Percentiles rank a stretch among this genome's conserved stretches.
Conservation (phyloP, 148 eudicot genomes). For the Simmondsia chinensis region DNA sequence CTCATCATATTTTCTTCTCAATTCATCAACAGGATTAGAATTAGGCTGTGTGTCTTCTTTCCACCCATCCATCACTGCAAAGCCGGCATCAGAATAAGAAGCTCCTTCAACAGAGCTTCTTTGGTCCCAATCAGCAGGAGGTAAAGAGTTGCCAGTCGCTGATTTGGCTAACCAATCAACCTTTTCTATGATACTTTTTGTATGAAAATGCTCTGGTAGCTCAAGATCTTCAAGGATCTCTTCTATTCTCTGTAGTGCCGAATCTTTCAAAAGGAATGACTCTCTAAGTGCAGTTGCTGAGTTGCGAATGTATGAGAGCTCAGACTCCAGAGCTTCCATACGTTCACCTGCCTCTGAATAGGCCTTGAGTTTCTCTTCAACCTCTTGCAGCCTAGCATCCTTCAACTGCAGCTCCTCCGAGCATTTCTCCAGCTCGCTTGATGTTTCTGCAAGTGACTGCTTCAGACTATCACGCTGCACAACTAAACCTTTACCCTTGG, state of each 20-base stretch:
- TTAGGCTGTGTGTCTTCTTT: slow-evolving; percentile 50
- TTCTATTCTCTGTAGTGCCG: slow-evolving; percentile 87
- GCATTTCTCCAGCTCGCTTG: slow-evolving; percentile 62
- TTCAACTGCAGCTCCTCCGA: slow-evolving; percentile 66
- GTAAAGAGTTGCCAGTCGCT: slow-evolving; percentile 46
- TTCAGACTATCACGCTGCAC: slow-evolving; percentile 92
- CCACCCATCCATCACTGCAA: slow-evolving; percentile 42
- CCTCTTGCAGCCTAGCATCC: slow-evolving; percentile 68
- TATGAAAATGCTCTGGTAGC: slow-evolving; percentile 82
- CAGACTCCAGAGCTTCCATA: slow-evolving; percentile 98
- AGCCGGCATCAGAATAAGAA: slow-evolving; percentile 57
- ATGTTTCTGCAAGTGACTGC: slow-evolving; percentile 75
- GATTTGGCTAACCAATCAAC: slow-evolving; percentile 83
- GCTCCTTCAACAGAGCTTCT: slow-evolving; percentile 53
- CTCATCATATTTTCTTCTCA: slow-evolving; percentile 65
- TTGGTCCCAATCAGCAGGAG: slow-evolving; percentile 61
- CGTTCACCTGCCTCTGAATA: slow-evolving; percentile 98
- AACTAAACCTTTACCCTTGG: slow-evolving; percentile 95
- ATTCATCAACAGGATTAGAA: slow-evolving; percentile 46
- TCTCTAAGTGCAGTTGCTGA: slow-evolving; percentile 94
- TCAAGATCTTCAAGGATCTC: slow-evolving; percentile 92
- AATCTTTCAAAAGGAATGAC: slow-evolving; percentile 87
- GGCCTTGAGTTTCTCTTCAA: slow-evolving; percentile 71
- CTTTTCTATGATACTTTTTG: slow-evolving; percentile 69
- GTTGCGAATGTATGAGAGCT: slow-evolving; percentile 93